phyloP scores from a whole-genome alignment of 1,284 basidiomycete species.

The Neonothopanus nambi region DNA sequence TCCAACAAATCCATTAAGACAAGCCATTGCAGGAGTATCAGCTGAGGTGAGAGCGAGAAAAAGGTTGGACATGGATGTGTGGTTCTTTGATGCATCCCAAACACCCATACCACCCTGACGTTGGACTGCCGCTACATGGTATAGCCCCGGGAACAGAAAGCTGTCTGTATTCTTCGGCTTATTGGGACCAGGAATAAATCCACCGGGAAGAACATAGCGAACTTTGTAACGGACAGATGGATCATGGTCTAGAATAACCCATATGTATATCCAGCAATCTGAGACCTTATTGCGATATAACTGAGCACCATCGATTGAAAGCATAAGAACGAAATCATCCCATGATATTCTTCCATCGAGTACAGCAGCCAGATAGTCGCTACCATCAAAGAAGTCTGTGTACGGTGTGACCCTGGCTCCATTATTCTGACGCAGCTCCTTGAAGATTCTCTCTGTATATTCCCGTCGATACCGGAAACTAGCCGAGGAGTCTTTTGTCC shows the following conservation, averaged over 20 bases:
- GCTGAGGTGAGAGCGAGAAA: conserved; percentile 27
- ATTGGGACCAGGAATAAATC: conserved; percentile 25
- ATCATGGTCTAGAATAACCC: conserved; percentile 14
- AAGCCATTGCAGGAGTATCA: conserved; percentile 21
- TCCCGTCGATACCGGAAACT: conserved; percentile 21
- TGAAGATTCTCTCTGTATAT: background rate
- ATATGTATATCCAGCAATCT: conserved; percentile 21
- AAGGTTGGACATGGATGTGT: conserved; percentile 10
- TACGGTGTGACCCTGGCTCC: conserved; percentile 19
- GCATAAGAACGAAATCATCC: conserved; percentile 16
- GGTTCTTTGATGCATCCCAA: conserved; percentile 28
- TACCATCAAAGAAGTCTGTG: background rate
- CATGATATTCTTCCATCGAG: background rate
- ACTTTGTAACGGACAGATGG: conserved; percentile 13
- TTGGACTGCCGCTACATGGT: conserved; percentile 30
- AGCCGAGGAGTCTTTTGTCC: conserved; percentile 15
- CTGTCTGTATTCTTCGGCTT: conserved; percentile 36
- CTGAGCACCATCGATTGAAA: conserved; percentile 20
- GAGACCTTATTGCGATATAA: conserved; percentile 20
- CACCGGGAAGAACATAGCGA: background rate
- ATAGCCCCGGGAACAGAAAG: conserved; percentile 34
- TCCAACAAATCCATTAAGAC: conserved; percentile 34
- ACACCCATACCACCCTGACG: conserved; percentile 23
- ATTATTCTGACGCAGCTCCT: conserved; percentile 10
- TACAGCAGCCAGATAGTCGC: background rate